These are phyloP conservation scores for Sporothrix variecibatus DNA, from an alignment of 2,329 filamentous ascomycete genomes.

Conservation along the genomic window DNA sequence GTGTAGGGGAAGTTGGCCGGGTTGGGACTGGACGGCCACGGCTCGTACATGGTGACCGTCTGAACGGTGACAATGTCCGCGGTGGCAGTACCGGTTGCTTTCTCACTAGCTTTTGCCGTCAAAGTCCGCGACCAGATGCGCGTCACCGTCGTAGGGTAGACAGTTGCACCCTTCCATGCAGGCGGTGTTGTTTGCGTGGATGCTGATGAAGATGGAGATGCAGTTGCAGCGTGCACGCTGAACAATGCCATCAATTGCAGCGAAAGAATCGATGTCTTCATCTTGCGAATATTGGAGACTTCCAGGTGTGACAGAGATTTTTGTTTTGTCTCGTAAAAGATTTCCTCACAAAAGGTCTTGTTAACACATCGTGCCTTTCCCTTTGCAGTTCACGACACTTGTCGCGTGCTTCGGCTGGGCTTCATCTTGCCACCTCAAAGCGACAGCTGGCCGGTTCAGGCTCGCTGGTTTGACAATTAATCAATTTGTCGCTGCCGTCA, in stretches of 20 bases:
- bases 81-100: neutral
- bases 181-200: neutral
- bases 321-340: no score
- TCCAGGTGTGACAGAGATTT: neutral
- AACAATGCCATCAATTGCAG: neutral
- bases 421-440: neutral
- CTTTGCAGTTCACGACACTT: neutral
- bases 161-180: conserved; percentile 3
- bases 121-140: conserved; percentile 21
- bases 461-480: neutral
- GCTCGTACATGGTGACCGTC: conserved; percentile 24
- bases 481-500: neutral
- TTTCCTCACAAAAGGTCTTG: neutral
- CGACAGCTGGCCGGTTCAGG: neutral
- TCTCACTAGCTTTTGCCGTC: neutral
- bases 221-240: neutral
- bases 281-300: neutral
- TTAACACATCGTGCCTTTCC: neutral
- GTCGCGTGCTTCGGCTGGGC: neutral
- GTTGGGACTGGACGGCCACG: conserved; percentile 24
- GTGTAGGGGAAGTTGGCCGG: conserved; percentile 22
- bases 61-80: neutral
- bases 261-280: neutral
- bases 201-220: neutral
- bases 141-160: conserved; percentile 23